Evolutionary conservation across 108 stramenopile genomes (phyloP).

Genomic region (Cyclotella distinguenda): DNA sequence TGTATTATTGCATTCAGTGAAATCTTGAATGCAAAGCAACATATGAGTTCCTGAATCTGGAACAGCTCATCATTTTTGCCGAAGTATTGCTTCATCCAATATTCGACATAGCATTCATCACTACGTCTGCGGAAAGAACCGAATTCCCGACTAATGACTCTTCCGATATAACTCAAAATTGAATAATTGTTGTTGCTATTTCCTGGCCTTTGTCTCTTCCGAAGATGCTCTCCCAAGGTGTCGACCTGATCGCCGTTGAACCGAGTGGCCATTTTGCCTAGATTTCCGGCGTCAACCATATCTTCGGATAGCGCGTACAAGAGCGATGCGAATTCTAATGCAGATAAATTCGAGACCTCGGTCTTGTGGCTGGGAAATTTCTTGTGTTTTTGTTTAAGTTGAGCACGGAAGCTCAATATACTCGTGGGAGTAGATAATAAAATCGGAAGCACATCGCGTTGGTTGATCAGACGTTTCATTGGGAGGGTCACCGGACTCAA

Average conservation of each 20-base stretch:
- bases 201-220: slow-evolving; percentile 13
- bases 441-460: not conserved
- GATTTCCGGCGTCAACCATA: not conserved
- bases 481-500: not conserved
- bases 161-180: slow-evolving; percentile 28
- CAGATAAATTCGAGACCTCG: not conserved
- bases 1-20: slow-evolving; percentile 32
- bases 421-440: not conserved
- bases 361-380: not conserved
- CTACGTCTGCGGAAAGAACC: not conserved
- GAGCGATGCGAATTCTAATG: slow-evolving; percentile 1
- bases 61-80: slow-evolving; percentile 19
- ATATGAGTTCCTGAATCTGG: slow-evolving; percentile 24
- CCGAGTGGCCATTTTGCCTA: too few species aligned
- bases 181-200: slow-evolving; percentile 30
- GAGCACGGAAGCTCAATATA: too few species aligned
- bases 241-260: not conserved
- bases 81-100: slow-evolving; percentile 25
- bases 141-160: slow-evolving; percentile 22
- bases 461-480: slow-evolving; percentile 3
- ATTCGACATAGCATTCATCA: slow-evolving; percentile 9
- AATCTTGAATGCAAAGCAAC: slow-evolving; percentile 29
- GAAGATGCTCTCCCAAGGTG: not conserved
- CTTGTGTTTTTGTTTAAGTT: too few species aligned
- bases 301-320: not conserved